These are phyloP conservation scores for Solidago caesia DNA, from an alignment of 129 eudicot species.

Conservation along the genomic window DNA sequence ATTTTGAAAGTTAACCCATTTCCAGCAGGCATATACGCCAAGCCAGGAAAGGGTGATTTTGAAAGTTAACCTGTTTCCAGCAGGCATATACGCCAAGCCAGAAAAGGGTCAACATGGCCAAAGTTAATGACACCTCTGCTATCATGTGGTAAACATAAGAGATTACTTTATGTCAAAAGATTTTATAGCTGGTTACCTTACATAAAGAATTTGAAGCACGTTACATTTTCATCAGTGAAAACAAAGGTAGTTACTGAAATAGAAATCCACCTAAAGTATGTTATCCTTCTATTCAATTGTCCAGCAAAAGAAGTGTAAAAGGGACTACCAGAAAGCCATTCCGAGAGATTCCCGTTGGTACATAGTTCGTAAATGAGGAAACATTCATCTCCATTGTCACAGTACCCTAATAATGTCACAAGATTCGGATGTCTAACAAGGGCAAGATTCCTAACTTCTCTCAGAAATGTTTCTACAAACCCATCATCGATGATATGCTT, in stretches of 20 bases:
- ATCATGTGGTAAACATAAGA: not conserved
- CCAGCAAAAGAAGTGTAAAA: slow-evolving; percentile 4
- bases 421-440: slow-evolving; percentile 68
- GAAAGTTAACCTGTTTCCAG: not conserved
- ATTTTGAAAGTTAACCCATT: not conserved
- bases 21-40: not conserved
- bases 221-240: not conserved
- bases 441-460: slow-evolving; percentile 59
- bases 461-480: slow-evolving; percentile 48
- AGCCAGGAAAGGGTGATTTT: not conserved
- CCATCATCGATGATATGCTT: slow-evolving; percentile 58
- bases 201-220: not conserved
- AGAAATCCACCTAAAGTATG: not conserved
- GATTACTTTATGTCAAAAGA: not conserved
- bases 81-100: not conserved
- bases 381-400: slow-evolving; percentile 51
- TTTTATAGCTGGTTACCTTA: not conserved
- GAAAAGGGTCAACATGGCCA: not conserved
- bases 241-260: not conserved
- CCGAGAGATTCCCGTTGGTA: slow-evolving; percentile 62
- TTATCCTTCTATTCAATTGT: not conserved
- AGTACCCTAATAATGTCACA: slow-evolving; percentile 58
- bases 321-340: slow-evolving; percentile 57
- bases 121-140: not conserved
- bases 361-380: slow-evolving; percentile 66